Percentiles rank a stretch among this genome's conserved stretches.
Conservation (phyloP, 148 eudicot genomes). For the Cornus kousa region DNA sequence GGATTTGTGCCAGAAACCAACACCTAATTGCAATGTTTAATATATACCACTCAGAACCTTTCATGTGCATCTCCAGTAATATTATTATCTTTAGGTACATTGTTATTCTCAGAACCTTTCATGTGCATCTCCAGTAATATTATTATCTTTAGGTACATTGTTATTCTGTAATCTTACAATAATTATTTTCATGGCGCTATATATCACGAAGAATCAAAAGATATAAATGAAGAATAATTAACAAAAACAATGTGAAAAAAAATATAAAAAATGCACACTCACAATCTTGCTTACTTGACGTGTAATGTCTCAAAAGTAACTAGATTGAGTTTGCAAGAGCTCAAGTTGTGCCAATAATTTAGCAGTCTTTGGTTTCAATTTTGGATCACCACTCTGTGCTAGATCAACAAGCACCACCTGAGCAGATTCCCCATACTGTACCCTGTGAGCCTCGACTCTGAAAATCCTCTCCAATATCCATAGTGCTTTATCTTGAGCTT, state of each 20-base stretch:
- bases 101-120: neutral
- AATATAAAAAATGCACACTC: neutral
- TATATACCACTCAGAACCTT: neutral
- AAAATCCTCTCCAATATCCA: constrained; percentile 80
- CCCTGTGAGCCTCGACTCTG: constrained; percentile 47
- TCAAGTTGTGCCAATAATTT: constrained; percentile 80
- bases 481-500: constrained; percentile 67
- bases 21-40: neutral
- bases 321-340: constrained; percentile 76
- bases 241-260: neutral
- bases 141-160: neutral
- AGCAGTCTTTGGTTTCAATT: constrained; percentile 55
- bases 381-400: constrained; percentile 65
- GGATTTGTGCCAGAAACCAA: no score
- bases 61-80: neutral
- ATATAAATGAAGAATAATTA: neutral
- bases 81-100: no score
- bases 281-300: neutral
- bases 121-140: neutral
- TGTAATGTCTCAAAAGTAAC: constrained; percentile 54
- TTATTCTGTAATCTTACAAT: neutral
- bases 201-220: neutral
- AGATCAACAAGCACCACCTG: constrained; percentile 64
- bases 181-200: neutral
- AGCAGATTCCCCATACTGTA: constrained; percentile 57